These are phyloP conservation scores for Harringtonia aguacate DNA, from an alignment of 2,329 filamentous ascomycete species.

Conservation along the genomic window DNA sequence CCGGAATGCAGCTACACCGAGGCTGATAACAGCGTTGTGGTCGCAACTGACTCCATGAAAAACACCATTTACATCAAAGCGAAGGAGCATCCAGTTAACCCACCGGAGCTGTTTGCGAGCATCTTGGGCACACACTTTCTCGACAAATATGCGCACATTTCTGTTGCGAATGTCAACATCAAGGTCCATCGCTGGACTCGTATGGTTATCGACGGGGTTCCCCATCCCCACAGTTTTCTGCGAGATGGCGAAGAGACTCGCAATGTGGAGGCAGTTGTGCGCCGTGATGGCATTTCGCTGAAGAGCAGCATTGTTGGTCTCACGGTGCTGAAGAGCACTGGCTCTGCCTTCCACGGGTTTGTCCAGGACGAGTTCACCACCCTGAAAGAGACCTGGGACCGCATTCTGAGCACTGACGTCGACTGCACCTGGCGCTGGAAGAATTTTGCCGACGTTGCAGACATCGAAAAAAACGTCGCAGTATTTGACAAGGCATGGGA, in stretches of 20 bases:
- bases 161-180: conserved; percentile 70
- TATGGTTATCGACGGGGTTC: conserved; percentile 75
- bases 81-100: conserved; percentile 84
- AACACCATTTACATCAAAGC: conserved; percentile 94
- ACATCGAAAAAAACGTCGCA: conserved; percentile 51
- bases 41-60: conserved; percentile 97
- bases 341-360: conserved; percentile 92
- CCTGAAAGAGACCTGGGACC: conserved; percentile 83
- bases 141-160: conserved; percentile 79
- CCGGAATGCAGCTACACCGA: conserved; percentile 60
- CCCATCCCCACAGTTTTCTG: conserved; percentile 91
- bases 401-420: conserved; percentile 89
- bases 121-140: conserved; percentile 84
- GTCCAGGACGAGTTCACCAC: conserved; percentile 89
- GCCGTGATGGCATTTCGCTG: conserved; percentile 62
- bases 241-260: conserved; percentile 83
- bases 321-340: conserved; percentile 90
- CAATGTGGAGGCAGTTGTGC: conserved; percentile 63
- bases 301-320: conserved; percentile 70
- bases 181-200: conserved; percentile 85
- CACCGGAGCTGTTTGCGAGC: conserved; percentile 83
- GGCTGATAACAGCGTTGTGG: conserved; percentile 89
- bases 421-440: conserved; percentile 83
- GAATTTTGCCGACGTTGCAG: conserved; percentile 52
- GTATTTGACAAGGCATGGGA: conserved; percentile 74